Conservation (phyloP, 345 rosid genomes). For the Eucalyptus fibrosa region DNA sequence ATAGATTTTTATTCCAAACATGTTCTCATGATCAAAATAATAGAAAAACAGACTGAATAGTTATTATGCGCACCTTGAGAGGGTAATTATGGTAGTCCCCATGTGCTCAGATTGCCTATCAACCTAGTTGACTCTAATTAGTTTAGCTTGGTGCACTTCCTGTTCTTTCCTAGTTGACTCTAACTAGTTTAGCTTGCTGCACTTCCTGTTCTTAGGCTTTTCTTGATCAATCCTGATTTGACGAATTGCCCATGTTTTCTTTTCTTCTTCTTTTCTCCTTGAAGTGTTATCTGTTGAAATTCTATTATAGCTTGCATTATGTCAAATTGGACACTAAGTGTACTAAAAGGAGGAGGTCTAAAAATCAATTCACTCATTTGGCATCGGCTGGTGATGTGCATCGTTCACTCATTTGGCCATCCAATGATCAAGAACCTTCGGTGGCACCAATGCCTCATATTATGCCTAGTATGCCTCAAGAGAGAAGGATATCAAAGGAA, state of each 20-base stretch:
- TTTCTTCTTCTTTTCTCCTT: neutral
- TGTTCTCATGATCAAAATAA: no score
- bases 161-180: neutral
- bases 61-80: no score
- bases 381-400: neutral
- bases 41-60: no score
- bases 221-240: rapidly evolving
- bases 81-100: no score
- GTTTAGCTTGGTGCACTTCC: no score
- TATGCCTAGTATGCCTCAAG: no score
- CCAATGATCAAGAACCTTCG: neutral
- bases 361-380: neutral
- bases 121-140: neutral
- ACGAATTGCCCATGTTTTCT: neutral
- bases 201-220: neutral
- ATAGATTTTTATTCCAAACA: no score
- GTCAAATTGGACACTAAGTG: neutral
- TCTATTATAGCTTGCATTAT: neutral
- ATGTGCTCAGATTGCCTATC: no score
- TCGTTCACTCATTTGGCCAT: neutral
- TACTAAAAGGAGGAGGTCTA: neutral
- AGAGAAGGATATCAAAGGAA: neutral
- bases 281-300: neutral
- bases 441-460: neutral
- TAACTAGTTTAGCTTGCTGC: neutral